Base-by-base conservation (phyloP, 75 land plant species). In the Chamaecyparis obtusa region DNA sequence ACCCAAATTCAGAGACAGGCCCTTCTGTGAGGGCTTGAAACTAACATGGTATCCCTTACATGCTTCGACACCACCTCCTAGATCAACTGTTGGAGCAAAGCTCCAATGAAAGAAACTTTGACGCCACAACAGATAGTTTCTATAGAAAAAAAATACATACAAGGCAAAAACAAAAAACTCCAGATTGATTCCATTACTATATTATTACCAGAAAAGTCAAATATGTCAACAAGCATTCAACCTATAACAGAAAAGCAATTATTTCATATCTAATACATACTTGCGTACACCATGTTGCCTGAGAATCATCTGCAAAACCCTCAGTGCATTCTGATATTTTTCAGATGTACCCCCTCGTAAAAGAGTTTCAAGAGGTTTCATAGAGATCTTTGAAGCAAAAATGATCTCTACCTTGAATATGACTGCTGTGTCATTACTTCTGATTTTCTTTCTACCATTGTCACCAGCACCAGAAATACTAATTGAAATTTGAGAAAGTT, bases 1-100 rank as follows among this genome's bases (percentile, higher is more conserved):
- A 96, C 96, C 96, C 51, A 96, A 85, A 83, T 96, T 96, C 60
- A 96, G 86, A 27, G 97, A 92, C 32, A 96, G 83, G 1, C 97
- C 94, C 30, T 85, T 89, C 48, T 87, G 86, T 17, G 93, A 90
- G 9, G 93, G 89, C 35, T 94, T 88, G 79, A 96, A 92, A 69
- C 93, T 91, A 35, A 92, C 89, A 86, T 96, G 96, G 83, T 90
- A 93, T 0, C 97, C 96, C 48, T 93, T 82, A 86, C 97, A 96
- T 2, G 88, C 91, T 30, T 85, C 46, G 10, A 96, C 95, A 72
- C 97, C 96, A 78, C 94, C 96, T 16, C 97, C 96, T 57, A 96
- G 41, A 56, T 94, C 92, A 64, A 71, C 77, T 46, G 89, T 88
- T 35, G 92, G 88, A 2, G 86, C 90, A 78, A 91, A 89, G 14